A percentile compares a stretch with the other conserved stretches of the same genome.
phyloP scores from a whole-genome alignment of 345 rosid genomes.

The Reutealis trisperma region DNA sequence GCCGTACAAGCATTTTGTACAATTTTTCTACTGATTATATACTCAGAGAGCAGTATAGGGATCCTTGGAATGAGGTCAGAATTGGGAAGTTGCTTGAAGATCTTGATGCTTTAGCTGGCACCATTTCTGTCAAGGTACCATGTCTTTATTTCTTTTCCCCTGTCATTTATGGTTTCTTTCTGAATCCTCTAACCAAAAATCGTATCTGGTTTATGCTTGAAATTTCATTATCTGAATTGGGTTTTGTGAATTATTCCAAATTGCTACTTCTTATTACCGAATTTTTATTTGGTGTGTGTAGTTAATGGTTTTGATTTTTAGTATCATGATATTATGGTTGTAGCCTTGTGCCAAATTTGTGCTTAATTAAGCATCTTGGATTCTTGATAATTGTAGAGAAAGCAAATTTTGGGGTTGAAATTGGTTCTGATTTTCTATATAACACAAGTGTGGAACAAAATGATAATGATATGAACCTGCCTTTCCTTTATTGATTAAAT shows the following conservation, averaged over 20 bases:
- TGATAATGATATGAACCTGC: background rate
- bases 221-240: constrained; percentile 16
- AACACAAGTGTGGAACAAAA: background rate
- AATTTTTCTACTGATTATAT: constrained; percentile 66
- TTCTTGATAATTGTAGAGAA: background rate
- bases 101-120: constrained; percentile 89
- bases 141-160: background rate
- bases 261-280: background rate
- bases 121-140: constrained; percentile 81
- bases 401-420: background rate
- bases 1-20: constrained; percentile 68
- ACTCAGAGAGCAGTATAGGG: constrained; percentile 78
- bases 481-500: constrained; percentile 7
- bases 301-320: background rate
- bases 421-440: background rate
- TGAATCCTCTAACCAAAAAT: too few species aligned
- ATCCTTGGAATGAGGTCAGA: constrained; percentile 92
- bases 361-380: background rate
- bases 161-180: background rate
- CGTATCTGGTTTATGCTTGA: constrained; percentile 8
- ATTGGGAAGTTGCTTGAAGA: constrained; percentile 87
- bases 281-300: background rate
- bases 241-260: background rate
- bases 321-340: background rate
- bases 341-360: too few species aligned